These are phyloP conservation scores for Tubosaeta sp. DNA, from an alignment of 768 basidiomycete species.

Conservation along the genomic window DNA sequence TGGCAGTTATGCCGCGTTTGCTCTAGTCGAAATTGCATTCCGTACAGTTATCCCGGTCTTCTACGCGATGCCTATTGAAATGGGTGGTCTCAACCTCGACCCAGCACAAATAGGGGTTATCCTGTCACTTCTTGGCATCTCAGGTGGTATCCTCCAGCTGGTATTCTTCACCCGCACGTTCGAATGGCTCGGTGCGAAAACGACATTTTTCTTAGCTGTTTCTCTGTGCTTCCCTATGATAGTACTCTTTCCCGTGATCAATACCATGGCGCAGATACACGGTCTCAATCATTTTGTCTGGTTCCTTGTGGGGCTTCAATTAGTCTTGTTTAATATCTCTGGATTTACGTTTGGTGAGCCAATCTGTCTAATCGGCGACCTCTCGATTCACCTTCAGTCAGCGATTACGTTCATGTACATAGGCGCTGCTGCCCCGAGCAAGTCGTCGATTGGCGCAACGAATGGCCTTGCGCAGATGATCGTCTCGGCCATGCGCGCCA, in stretches of 20 bases:
- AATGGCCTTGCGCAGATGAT: slow-evolving; percentile 46
- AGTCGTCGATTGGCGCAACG: slow-evolving; percentile 64
- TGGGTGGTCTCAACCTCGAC: slow-evolving; percentile 26
- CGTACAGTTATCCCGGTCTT: slow-evolving; percentile 40
- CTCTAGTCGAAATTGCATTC: slow-evolving; percentile 61
- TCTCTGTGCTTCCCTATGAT: slow-evolving; percentile 45
- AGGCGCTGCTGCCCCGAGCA: slow-evolving; percentile 60
- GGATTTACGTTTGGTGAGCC: slow-evolving; percentile 54
- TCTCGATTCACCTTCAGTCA: slow-evolving; percentile 22
- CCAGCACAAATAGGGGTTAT: slow-evolving; percentile 30
- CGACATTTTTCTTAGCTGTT: slow-evolving; percentile 48
- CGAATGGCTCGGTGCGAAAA: slow-evolving; percentile 55
- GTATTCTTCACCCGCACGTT: slow-evolving; percentile 58
- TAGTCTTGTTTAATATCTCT: slow-evolving; percentile 40
- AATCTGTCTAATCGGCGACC: neutral
- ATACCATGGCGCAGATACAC: slow-evolving; percentile 28
- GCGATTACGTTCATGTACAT: slow-evolving; percentile 71
- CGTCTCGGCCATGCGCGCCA: slow-evolving; percentile 28
- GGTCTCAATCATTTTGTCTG: slow-evolving; percentile 47
- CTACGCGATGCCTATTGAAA: slow-evolving; percentile 27
- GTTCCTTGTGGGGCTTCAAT: slow-evolving; percentile 47
- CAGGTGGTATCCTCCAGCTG: slow-evolving; percentile 47
- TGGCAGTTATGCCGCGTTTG: slow-evolving; percentile 56
- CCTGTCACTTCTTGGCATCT: slow-evolving; percentile 23
- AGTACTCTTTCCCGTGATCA: slow-evolving; percentile 41